Percentiles rank a stretch among this genome's conserved stretches.
These are phyloP conservation scores for Fusarium mangiferae DNA, from an alignment of 2,329 filamentous ascomycete genomes.

Conservation along the genomic window DNA sequence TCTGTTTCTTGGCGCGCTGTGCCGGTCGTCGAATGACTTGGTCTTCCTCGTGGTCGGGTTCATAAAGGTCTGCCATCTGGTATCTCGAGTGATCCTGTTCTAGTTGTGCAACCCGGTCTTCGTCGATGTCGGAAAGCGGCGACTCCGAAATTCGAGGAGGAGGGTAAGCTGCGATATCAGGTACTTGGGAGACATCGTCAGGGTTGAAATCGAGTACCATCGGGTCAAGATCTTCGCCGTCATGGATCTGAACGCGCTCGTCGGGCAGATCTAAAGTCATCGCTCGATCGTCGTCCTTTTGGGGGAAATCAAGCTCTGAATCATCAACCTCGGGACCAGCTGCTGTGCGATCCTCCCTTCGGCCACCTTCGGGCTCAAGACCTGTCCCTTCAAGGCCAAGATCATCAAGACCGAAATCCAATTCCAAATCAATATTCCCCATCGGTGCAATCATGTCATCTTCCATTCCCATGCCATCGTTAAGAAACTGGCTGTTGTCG, in stretches of 20 bases:
- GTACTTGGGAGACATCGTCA: slow-evolving; percentile 67
- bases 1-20: slow-evolving; percentile 79
- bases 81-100: slow-evolving; percentile 67
- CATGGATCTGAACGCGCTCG: slow-evolving; percentile 67
- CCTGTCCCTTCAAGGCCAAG: slow-evolving; percentile 72
- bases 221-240: slow-evolving; percentile 72
- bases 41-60: slow-evolving; percentile 67
- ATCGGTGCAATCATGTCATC: slow-evolving; percentile 66
- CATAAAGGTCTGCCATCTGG: slow-evolving; percentile 68
- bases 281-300: slow-evolving; percentile 68
- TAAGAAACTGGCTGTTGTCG: slow-evolving; percentile 82
- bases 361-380: slow-evolving; percentile 81
- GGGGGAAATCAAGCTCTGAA: slow-evolving; percentile 65
- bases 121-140: slow-evolving; percentile 75
- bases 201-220: slow-evolving; percentile 74
- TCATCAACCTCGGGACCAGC: slow-evolving; percentile 59
- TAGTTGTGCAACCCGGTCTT: slow-evolving; percentile 68
- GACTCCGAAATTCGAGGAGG: slow-evolving; percentile 75
- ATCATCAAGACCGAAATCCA: slow-evolving; percentile 79
- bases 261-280: slow-evolving; percentile 64
- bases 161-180: slow-evolving; percentile 59
- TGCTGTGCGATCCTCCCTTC: slow-evolving; percentile 68
- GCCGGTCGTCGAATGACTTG: slow-evolving; percentile 72
- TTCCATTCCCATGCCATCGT: slow-evolving; percentile 69
- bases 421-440: slow-evolving; percentile 76